Conservation (phyloP, 371 early-diverging fungal species). For the Mortierella polycephala region DNA sequence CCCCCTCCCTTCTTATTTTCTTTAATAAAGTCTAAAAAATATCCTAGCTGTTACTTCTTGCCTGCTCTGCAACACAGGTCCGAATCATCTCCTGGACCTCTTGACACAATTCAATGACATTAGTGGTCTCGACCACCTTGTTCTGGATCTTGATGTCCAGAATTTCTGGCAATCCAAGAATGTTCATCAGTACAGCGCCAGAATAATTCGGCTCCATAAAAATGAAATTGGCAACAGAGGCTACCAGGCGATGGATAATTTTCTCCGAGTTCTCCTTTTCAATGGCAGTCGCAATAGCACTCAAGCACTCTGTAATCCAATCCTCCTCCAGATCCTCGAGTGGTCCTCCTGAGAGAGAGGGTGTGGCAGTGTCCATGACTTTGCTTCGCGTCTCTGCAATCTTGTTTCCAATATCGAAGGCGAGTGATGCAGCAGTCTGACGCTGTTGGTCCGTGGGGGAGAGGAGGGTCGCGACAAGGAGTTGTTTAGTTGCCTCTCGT, state of each 20-base stretch:
- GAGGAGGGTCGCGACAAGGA: conserved; percentile 69
- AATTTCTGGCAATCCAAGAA: conserved; percentile 28
- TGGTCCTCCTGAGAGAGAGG: conserved; percentile 34
- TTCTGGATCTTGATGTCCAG: conserved; percentile 26
- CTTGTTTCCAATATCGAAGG: conserved; percentile 70
- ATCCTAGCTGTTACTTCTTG: not conserved
- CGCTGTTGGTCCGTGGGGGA: conserved; percentile 66
- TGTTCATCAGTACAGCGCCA: conserved; percentile 33
- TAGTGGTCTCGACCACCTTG: conserved; percentile 22
- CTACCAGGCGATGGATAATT: conserved; percentile 51
- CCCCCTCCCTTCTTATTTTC: not conserved
- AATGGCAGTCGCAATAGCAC: conserved; percentile 71
- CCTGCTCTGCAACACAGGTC: conserved; percentile 28
- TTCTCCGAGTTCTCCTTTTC: conserved; percentile 64
- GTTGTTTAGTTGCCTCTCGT: conserved; percentile 65
- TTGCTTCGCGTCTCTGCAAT: conserved; percentile 49
- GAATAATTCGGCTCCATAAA: conserved; percentile 31
- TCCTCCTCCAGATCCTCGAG: conserved; percentile 68
- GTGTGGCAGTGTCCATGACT: conserved; percentile 53
- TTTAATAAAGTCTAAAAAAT: not conserved
- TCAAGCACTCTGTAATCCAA: conserved; percentile 74
- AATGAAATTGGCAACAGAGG: conserved; percentile 46
- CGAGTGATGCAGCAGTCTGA: conserved; percentile 74
- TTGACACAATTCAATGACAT: conserved; percentile 33
- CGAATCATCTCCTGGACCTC: conserved; percentile 65